Percentiles rank a stretch among this genome's conserved stretches.
phyloP scores from a whole-genome alignment of 2,329 filamentous ascomycete genomes.

The Harringtonia aguacate region DNA sequence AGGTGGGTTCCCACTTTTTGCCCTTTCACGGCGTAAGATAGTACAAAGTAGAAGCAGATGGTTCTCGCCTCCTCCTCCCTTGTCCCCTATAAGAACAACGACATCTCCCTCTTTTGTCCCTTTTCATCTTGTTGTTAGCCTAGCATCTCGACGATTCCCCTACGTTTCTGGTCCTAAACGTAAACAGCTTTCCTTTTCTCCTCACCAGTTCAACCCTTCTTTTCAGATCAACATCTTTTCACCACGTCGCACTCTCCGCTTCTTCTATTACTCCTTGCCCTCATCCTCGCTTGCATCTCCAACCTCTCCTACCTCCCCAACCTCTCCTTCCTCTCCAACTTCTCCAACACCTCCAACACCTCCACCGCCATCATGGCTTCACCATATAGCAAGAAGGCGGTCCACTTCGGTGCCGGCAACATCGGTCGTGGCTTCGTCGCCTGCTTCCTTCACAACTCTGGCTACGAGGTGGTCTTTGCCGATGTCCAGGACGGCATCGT shows the following conservation, averaged over 20 bases:
- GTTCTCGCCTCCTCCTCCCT: neutral
- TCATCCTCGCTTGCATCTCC: neutral
- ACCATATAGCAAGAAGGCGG: constrained; percentile 3
- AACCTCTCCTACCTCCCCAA: neutral
- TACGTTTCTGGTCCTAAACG: neutral
- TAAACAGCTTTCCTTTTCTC: neutral
- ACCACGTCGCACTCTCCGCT: no score
- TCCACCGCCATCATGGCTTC: constrained; percentile 1
- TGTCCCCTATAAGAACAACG: neutral
- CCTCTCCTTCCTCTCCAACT: neutral
- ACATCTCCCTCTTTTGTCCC: neutral
- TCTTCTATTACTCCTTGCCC: neutral
- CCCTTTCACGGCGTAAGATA: neutral
- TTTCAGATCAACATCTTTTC: no score
- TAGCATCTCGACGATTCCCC: no score
- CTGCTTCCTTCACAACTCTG: constrained; percentile 88
- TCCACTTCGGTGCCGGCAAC: constrained; percentile 61
- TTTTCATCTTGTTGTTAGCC: neutral
- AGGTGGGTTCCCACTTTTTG: neutral
- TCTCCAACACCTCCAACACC: neutral
- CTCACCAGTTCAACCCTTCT: no score
- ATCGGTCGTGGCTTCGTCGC: constrained; percentile 81
- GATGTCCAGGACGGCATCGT: constrained; percentile 85
- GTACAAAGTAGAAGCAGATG: no score
- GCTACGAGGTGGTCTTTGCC: constrained; percentile 92